Base-by-base conservation (phyloP, 208 protist species). In the Crithidia expoeki region DNA sequence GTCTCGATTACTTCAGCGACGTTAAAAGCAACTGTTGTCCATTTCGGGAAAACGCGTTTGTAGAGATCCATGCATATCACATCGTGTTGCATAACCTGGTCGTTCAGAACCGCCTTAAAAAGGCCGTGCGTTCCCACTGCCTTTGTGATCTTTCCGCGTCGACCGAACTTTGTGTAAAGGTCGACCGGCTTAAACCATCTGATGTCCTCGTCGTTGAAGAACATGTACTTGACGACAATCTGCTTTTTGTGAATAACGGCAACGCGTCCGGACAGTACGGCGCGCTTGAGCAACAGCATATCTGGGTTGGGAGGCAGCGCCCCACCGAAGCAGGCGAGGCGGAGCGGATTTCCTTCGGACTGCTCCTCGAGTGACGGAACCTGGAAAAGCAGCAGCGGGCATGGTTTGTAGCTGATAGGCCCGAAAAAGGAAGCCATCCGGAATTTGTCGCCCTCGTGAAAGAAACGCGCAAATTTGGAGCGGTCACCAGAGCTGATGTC, bases 21-120 rank as follows among this genome's bases (percentile, higher is more conserved):
- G 55, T 73, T 88, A 62, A 94, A 96, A 28, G 91, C 79, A 14
- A 94, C 80, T 0, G 91, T 96, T 30, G 88, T 94, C 89, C 91
- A 96, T 70, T 94, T 94, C 0, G 98, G 98, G 72, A 95, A 99
- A 14, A 98, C 95, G 42, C 98, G 90, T 81, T 99, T 99, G 85
- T 98, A 99, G 16, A 99, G 81, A 71, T 91, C 96, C 96, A 99
- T 98, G 77, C 97, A 99, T 32, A 99, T 85, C 34, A 98, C 94
- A 86, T 99, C 98, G 66, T 98, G 87, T 78, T 95, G 89, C 86
- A 92, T 86, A 28, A 99, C 74, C 47, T 92, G 88, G 68, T 94
- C 94, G 68, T 98, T 98, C 57, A 99, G 96, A 10, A 86, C 68
- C 40, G 94, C 97, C 84, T 99, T 99, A 86, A 99, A 98, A 42